Evolutionary conservation across 2,329 filamentous ascomycete genomes (phyloP), one percentile per base, ranked within the genome.

Genomic region (Alternaria ethzedia): DNA sequence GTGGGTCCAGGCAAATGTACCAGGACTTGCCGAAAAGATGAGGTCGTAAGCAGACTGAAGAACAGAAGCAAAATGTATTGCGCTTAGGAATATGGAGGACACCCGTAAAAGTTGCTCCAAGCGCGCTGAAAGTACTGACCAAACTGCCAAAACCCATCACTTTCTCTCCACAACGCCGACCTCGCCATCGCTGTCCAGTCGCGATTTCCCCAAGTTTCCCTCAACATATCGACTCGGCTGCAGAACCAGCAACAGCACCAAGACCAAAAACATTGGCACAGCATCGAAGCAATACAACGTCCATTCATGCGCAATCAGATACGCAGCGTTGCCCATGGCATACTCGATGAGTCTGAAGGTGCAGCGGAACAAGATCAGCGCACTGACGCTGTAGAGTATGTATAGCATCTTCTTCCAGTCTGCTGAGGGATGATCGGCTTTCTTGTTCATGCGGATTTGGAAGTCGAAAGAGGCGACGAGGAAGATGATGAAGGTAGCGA

Each of bases 321-420:
- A 82, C 2, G 84, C 82, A 17, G 79, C 72, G 44, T 82, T 80
- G 0, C 85, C 85, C 72, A 82, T 76, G 0, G 78, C 67, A 65
- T 85, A 88, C 73, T 87, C 86, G 9, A 83, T 73, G 21, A 87
- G 74, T 30, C 86, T 81, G 63, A 86, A 86, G 1, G 84, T 69
- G 36, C 79, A 84, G 41, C 86, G 81, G 11, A 85, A 63, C 57
- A 88, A 75, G 65, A 88, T 85, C 17, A 87, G 72, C 1, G 75
- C 65, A 67, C 82, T 84, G 50, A 82, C 79, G 5, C 72, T 63
- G 69, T 87, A 87, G 17, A 88, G 75, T 0, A 79, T 78, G 65
- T 70, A 71, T 3, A 78, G 59, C 61, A 76, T 73, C 60, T 67
- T 75, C 50, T 57, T 70, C 75, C 76, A 78, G 13, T 52, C 9